Evolutionary conservation across 257 asterid species (phyloP), one percentile per base, ranked within the genome.

Genomic region (Nicotiana obtusifolia): DNA sequence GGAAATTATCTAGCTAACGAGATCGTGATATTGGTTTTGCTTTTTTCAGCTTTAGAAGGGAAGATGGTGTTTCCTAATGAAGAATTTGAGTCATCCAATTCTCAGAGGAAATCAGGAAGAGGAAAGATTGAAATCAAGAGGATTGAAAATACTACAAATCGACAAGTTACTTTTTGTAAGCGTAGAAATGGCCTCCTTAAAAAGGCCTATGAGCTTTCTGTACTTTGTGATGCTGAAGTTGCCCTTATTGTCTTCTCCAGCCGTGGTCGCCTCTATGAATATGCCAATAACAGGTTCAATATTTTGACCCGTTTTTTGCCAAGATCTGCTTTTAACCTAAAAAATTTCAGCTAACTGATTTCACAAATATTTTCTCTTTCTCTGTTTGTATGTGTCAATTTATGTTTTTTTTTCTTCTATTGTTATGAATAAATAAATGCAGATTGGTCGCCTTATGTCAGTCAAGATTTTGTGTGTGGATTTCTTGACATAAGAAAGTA

Each of bases 121-220:
- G 97, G 97, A 11, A 94, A 94, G 77, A 94, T 92, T 79, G 92
- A 91, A 86, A 94, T 94, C 90, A 94, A 94, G 89, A 88, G 97
- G 90, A 94, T 94, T 0, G 97, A 94, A 76, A 93, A 94, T 92
- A 94, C 94, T 0, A 91, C 98, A 0, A 94, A 93, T 85, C 90
- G 98, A 54, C 98, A 94, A 80, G 98, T 93, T 33, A 94, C 97
- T 57, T 94, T 94, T 82, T 94, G 98, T 86, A 94, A 94, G 53
- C 93, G 98, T 41, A 87, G 97, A 19, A 94, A 94, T 76, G 98
- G 98, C 0, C 78, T 94, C 13, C 92, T 94, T 10, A 94, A 94
- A 90, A 94, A 94, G 87, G 98, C 98, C 10, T 94, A 94, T 56
- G 98, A 94, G 86, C 81, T 94, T 16, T 94, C 98, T 7, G 97